Evolutionary conservation across 345 rosid species (phyloP).

Genomic region (Isatis tinctoria): DNA sequence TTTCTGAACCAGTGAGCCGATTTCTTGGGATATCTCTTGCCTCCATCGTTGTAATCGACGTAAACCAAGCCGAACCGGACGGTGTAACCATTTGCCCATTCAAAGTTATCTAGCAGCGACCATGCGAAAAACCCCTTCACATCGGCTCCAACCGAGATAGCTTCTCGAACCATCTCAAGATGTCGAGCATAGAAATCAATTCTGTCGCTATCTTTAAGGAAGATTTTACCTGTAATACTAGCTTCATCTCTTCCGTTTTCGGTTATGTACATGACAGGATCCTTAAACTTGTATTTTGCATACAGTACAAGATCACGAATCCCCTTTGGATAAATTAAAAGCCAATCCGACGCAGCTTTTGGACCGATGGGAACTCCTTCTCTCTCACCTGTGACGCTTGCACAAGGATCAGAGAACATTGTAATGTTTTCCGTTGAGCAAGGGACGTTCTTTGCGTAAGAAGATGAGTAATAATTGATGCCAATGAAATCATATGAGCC

Average conservation of each 20-base stretch:
- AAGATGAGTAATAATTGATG: constrained; percentile 36
- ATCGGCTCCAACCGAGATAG: constrained; percentile 25
- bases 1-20: constrained; percentile 29
- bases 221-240: background rate
- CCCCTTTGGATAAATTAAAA: constrained; percentile 35
- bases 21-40: constrained; percentile 11
- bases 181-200: constrained; percentile 28
- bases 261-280: constrained; percentile 29
- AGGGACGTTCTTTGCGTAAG: constrained; percentile 22
- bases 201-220: constrained; percentile 25
- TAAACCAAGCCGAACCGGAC: constrained; percentile 26
- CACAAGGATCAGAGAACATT: constrained; percentile 34
- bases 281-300: constrained; percentile 27
- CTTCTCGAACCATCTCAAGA: constrained; percentile 23
- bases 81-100: constrained; percentile 23
- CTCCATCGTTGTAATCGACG: constrained; percentile 9
- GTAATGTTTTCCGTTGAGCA: constrained; percentile 8
- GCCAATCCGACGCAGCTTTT: constrained; percentile 33
- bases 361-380: constrained; percentile 39
- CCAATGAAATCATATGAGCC: constrained; percentile 43
- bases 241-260: constrained; percentile 40
- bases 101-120: constrained; percentile 31
- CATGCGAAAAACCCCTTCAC: constrained; percentile 32
- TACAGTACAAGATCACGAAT: constrained; percentile 32
- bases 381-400: constrained; percentile 17